Evolutionary conservation across 2,329 filamentous ascomycete species (phyloP), one percentile per base, ranked within the genome.

Genomic region (Arthrinium phaeospermum): DNA sequence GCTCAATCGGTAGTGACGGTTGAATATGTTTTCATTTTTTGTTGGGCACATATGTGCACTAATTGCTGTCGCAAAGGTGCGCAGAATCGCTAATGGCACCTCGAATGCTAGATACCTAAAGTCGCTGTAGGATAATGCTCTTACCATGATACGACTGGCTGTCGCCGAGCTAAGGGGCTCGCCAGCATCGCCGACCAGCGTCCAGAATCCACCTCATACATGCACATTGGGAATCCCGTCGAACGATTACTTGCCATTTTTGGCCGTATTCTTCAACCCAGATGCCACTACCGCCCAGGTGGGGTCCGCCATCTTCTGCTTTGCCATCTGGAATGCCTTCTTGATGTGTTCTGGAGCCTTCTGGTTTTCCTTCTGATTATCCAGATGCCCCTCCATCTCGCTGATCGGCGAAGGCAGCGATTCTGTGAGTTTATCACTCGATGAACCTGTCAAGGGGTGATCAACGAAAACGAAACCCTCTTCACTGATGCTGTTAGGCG

Each of bases 71-170:
- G 19, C 41, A 19, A 41, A 41, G 57, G 57, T 64, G 57, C 30
- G 4, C 22, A 41, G 34, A 41, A 64, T 64, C 57, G 57, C 30
- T 64, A 10, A n/a, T 64, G 34, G 57, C 57, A 64, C 57, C 57
- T 41, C 19, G 2, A 64, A 41, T 64, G 22, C 30, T 41, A 64
- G 57, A 64, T 41, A 64, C 57, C 34, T 41, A 64, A 64, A 41
- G n/a, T n/a, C 57, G 57, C 57, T 64, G 57, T 41, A 64, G 10
- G 34, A 41, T 64, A 34, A 64, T 64, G 57, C 34, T 64, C 57
- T 41, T 24, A 64, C n/a, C 34, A 41, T 61, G 19, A 64, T 64
- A 14, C 57, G 22, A 6, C 19, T 41, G 30, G 19, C 3, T 64
- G 34, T 10, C 37, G 16, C 3, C 22, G 34, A 41, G 22, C 34